Conservation (phyloP, 2,329 filamentous ascomycete genomes). For the Ophiostoma himal-ulmi region DNA sequence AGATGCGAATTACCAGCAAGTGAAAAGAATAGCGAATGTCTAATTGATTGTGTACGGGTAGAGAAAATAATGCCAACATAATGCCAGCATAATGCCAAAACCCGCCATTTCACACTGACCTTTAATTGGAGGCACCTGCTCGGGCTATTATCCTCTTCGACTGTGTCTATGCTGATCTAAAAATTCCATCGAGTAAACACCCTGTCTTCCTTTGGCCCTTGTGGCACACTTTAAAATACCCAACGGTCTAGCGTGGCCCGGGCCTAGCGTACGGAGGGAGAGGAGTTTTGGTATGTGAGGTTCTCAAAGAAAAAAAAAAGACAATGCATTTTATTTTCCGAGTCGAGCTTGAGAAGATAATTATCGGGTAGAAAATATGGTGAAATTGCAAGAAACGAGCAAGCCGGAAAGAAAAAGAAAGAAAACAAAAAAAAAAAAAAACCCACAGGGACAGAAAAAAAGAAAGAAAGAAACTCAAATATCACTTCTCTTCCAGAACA, state of each 20-base stretch:
- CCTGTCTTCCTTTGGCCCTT: constrained; percentile 8
- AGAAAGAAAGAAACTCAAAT: neutral
- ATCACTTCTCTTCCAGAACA: too few relatives aligned
- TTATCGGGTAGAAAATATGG: too few relatives aligned
- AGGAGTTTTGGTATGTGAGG: neutral
- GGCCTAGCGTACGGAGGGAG: constrained; percentile 15
- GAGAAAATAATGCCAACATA: neutral
- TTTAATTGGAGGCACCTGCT: neutral
- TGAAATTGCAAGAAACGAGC: too few relatives aligned
- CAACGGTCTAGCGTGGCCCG: constrained; percentile 11
- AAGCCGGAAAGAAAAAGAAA: neutral
- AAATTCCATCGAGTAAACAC: neutral
- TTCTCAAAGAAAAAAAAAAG: neutral
- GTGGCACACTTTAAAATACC: neutral
- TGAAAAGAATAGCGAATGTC: neutral
- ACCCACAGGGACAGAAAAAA: constrained; percentile 3
- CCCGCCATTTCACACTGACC: neutral
- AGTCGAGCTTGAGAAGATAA: neutral
- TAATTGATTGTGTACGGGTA: neutral
- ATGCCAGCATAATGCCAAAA: neutral
- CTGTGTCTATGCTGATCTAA: neutral
- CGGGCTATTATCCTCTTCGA: neutral
- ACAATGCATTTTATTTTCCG: neutral
- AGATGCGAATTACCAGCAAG: constrained; percentile 11
- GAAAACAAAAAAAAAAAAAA: neutral